Evolutionary conservation across 306 rosid genomes (phyloP).

Genomic region (Dryas alaskensis): DNA sequence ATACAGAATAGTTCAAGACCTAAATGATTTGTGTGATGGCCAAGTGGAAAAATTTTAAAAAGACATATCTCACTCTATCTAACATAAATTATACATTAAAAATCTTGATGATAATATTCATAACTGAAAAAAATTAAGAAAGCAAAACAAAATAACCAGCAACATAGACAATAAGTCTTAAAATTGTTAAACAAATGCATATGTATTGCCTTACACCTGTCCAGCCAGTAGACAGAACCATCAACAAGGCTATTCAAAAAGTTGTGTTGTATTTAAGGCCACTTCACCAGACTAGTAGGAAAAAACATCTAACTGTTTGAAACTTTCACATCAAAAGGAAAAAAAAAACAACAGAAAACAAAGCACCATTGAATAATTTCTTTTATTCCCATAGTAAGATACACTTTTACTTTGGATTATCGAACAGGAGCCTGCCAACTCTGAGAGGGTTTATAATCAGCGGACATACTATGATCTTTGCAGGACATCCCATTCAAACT

Average conservation of each 20-base stretch:
- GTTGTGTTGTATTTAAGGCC: background rate
- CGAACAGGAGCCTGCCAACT: background rate
- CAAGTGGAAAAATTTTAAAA: background rate
- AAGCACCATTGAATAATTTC: background rate
- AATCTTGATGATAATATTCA: background rate
- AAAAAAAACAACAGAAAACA: background rate
- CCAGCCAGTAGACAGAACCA: background rate
- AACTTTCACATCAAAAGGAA: background rate
- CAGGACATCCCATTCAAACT: background rate
- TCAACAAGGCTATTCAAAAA: background rate
- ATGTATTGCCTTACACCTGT: constrained; percentile 2
- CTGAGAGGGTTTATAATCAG: background rate
- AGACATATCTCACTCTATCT: background rate
- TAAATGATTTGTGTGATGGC: background rate
- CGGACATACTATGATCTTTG: background rate
- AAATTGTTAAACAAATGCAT: background rate
- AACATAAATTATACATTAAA: background rate
- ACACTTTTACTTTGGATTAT: background rate
- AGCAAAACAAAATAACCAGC: too few species aligned
- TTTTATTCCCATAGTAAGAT: background rate
- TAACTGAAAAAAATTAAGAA: background rate
- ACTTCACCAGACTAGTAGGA: background rate
- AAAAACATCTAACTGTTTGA: background rate
- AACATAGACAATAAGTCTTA: background rate
- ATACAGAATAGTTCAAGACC: constrained; percentile 2